Evolutionary conservation across 345 rosid genomes (phyloP).

Genomic region (Syzygium oleosum): DNA sequence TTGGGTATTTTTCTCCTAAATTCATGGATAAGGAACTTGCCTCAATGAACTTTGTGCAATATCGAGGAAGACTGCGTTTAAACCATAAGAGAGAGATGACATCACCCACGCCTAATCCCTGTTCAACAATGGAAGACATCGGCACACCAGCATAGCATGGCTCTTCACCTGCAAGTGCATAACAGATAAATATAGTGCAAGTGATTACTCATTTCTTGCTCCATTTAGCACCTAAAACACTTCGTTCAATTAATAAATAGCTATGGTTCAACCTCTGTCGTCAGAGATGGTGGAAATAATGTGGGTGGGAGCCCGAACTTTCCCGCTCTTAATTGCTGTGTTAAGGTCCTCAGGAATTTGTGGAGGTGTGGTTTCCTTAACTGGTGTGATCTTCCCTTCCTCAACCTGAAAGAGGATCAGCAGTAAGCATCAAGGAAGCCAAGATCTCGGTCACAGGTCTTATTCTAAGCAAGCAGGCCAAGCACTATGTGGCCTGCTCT

Average conservation of each 20-base stretch:
- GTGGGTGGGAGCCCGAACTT: conserved; percentile 96
- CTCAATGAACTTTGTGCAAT: conserved; percentile 92
- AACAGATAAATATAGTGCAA: neutral
- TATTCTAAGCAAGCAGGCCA: neutral
- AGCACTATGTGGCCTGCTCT: neutral
- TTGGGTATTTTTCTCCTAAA: neutral
- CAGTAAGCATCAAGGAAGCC: neutral
- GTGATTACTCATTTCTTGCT: neutral
- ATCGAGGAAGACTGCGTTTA: conserved; percentile 95
- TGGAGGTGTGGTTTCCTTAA: conserved; percentile 82
- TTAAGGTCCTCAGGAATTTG: conserved; percentile 96
- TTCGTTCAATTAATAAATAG: neutral
- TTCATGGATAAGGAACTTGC: conserved; percentile 11
- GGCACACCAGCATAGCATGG: conserved; percentile 99
- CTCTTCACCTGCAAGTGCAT: conserved; percentile 66
- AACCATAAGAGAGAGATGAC: conserved; percentile 96
- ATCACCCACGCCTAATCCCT: conserved; percentile 91
- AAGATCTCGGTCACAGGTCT: neutral
- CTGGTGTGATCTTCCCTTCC: conserved; percentile 60
- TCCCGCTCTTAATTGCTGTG: conserved; percentile 87
- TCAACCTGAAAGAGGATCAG: conserved; percentile 38
- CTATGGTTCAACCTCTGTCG: conserved; percentile 57
- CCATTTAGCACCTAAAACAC: neutral
- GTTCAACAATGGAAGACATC: conserved; percentile 96
- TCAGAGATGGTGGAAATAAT: conserved; percentile 95